Percentiles rank a stretch among this genome's conserved stretches.
phyloP scores from a whole-genome alignment of 805 yeast genomes.

The Sugiyamaella floridensis region DNA sequence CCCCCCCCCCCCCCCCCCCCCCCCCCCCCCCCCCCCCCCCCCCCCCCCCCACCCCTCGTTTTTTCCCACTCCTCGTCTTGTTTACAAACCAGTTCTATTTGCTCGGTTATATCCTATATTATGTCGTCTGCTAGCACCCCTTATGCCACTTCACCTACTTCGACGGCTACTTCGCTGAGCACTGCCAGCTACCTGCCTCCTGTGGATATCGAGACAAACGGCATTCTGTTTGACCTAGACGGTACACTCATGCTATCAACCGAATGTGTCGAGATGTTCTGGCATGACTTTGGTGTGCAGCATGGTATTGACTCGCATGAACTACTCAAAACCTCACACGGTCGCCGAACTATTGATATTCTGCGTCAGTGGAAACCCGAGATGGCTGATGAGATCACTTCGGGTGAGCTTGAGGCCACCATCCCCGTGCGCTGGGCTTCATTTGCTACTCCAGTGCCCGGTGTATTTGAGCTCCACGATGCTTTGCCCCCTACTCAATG shows the following conservation, averaged over 20 bases:
- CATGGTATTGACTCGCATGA: conserved; percentile 63
- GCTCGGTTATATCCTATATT: not conserved
- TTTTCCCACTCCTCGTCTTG: not conserved
- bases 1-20: too few relatives aligned
- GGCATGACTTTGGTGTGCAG: conserved; percentile 67
- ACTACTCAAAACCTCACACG: conserved; percentile 70
- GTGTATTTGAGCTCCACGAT: conserved; percentile 51
- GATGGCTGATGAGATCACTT: conserved; percentile 59
- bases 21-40: too few relatives aligned
- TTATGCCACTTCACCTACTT: conserved; percentile 4
- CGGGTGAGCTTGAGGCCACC: conserved; percentile 57
- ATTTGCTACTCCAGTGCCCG: conserved; percentile 67
- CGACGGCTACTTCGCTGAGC: conserved; percentile 2
- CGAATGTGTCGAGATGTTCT: conserved; percentile 72
- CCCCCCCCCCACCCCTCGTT: too few relatives aligned
- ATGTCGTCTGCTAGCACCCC: conserved; percentile 7
- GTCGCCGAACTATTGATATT: conserved; percentile 76
- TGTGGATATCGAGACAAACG: conserved; percentile 31
- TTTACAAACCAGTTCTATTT: not conserved
- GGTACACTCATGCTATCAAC: conserved; percentile 84
- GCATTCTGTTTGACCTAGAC: conserved; percentile 72
- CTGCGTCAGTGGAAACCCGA: conserved; percentile 69
- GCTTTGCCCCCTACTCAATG: conserved; percentile 44
- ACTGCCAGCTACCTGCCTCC: not conserved
- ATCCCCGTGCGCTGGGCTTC: conserved; percentile 69